Evolutionary conservation across 352 stramenopile species (phyloP), one percentile per base, ranked within the genome.

Genomic region (Phytopythium litorale): DNA sequence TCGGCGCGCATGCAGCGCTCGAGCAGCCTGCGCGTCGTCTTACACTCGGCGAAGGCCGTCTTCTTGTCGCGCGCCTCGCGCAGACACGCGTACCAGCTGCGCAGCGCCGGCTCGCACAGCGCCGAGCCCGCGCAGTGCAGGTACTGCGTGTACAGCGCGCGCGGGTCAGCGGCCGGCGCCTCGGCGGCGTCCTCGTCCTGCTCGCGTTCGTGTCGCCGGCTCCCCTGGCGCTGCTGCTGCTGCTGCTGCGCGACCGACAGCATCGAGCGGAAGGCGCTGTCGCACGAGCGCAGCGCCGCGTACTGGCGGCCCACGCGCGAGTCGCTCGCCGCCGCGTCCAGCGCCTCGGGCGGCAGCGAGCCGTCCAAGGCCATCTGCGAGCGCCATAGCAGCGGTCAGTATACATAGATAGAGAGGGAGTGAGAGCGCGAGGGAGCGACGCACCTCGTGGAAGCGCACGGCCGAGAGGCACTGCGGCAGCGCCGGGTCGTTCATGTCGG

Each of bases 1-100:
- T 88, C 78, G 52, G 69, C 73, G 33, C 82, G 80, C 35, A 95
- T 59, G 76, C 84, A 92, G 23, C 84, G 86, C 62, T 95, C 84
- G 46, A 95, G 61, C 70, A 92, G 69, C 28, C 68, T 66, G 70
- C 88, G 91, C 40, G 73, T 56, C 38, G 70, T 59, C 40, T 62
- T 63, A 60, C 86, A 95, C 21, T 79, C 70, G 21, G 71, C 54
- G 16, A 84, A 74, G 4, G 75, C 55, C 35, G 68, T 77, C 48
- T 79, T 32, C 25, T 73, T 55, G 32, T 70, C 71, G 57, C 71
- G 66, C 53, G 77, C 67, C 7, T 78, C 66, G n/a, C 81, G 56
- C 30, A 89, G 58, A 61, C 84, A 93, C 16, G 57, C 40, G 50
- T 71, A 75, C 78, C 78, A 91, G 43, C 81, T 66, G 23, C 76